phyloP scores from a whole-genome alignment of 2,329 filamentous ascomycete species.

The Berkeleyomyces rouxiae region DNA sequence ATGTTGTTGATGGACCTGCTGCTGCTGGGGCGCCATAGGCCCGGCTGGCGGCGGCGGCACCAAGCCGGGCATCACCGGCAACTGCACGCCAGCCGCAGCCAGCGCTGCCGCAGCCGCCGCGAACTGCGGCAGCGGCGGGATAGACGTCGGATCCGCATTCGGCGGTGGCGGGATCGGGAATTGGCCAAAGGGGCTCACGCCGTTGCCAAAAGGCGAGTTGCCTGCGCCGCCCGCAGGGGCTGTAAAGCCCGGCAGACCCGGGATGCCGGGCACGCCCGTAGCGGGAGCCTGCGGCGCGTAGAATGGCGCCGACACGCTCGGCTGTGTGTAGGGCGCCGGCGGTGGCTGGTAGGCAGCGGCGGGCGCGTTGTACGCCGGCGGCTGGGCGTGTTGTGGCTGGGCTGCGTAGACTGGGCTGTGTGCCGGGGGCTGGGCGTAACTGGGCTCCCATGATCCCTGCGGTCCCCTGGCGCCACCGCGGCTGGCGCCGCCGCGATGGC shows the following conservation, averaged over 20 bases:
- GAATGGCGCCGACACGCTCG: not conserved
- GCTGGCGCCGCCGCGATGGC: not conserved
- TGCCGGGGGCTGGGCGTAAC: not conserved
- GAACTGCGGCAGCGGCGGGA: conserved; percentile 5
- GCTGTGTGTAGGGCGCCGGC: not conserved
- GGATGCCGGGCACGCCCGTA: not conserved
- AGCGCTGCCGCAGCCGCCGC: not conserved
- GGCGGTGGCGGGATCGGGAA: conserved; percentile 9
- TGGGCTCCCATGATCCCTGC: not conserved
- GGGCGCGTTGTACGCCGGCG: not conserved
- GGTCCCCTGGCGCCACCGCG: conserved; percentile 20
- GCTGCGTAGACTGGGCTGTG: not conserved
- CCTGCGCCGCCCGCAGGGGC: not conserved
- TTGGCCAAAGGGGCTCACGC: not conserved
- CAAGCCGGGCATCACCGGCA: not conserved
- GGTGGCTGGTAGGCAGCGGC: not conserved
- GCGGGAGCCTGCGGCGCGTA: not conserved
- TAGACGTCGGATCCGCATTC: not conserved
- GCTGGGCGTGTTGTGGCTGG: not conserved
- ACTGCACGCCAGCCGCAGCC: not conserved
- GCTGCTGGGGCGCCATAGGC: conserved; percentile 17
- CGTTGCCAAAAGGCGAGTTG: not conserved
- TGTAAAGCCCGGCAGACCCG: not conserved
- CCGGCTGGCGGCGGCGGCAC: not conserved
- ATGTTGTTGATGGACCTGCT: conserved; percentile 19